Conservation (phyloP, 2,329 filamentous ascomycete species). For the Apiospora sp. region DNA sequence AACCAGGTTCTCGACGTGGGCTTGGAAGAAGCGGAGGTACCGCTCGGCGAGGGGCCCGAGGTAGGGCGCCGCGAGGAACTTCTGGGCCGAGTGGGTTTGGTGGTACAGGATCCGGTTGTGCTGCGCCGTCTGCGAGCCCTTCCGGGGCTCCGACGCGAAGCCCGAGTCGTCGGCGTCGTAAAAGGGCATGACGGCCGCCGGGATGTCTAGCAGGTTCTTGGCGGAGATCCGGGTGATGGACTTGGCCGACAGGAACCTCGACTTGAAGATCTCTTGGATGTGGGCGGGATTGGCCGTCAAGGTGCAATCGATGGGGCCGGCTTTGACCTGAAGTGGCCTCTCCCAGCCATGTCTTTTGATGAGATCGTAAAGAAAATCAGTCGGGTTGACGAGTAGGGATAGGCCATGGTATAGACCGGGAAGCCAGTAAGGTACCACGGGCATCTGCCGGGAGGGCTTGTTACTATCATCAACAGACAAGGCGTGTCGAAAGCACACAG, state of each 20-base stretch:
- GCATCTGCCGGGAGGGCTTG: background rate
- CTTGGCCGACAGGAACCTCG: slow-evolving; percentile 25
- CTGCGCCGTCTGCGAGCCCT: slow-evolving; percentile 21
- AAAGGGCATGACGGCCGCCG: slow-evolving; percentile 22
- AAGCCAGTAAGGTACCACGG: slow-evolving; percentile 20
- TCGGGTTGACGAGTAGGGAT: background rate
- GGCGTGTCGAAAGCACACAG: background rate
- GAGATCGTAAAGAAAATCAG: background rate
- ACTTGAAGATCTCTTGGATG: slow-evolving; percentile 26
- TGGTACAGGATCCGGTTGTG: slow-evolving; percentile 28
- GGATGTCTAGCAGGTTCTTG: slow-evolving; percentile 24
- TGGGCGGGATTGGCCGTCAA: slow-evolving; percentile 25
- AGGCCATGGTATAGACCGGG: slow-evolving; percentile 13
- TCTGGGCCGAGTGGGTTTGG: slow-evolving; percentile 26
- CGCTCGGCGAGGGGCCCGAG: slow-evolving; percentile 22
- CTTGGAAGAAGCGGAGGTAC: slow-evolving; percentile 23
- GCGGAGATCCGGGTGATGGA: slow-evolving; percentile 23
- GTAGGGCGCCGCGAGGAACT: slow-evolving; percentile 24
- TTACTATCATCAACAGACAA: slow-evolving; percentile 4
- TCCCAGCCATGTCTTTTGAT: slow-evolving; percentile 18
- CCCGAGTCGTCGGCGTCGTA: slow-evolving; percentile 31
- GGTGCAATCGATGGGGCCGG: slow-evolving; percentile 24
- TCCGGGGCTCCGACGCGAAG: slow-evolving; percentile 24
- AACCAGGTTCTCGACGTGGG: slow-evolving; percentile 22
- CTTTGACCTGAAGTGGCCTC: slow-evolving; percentile 16